Evolutionary conservation across 495 filamentous ascomycete genomes (phyloP).

Genomic region (Penicillium maclennaniae): DNA sequence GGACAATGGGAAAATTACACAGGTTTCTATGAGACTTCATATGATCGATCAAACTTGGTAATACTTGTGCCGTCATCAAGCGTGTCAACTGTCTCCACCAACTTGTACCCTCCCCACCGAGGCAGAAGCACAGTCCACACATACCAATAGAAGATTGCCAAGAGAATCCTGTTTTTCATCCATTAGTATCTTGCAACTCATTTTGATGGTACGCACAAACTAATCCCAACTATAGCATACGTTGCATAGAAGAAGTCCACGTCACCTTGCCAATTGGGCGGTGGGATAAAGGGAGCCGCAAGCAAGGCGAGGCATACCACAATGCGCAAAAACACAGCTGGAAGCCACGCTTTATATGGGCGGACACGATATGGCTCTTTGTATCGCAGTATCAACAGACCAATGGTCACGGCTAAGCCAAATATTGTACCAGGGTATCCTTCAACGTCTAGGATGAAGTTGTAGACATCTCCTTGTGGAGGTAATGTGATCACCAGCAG

Average conservation of each 20-base stretch:
- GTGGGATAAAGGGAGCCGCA: slow-evolving; percentile 41
- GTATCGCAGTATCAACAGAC: slow-evolving; percentile 59
- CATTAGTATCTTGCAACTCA: slow-evolving; percentile 2
- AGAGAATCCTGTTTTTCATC: slow-evolving; percentile 44
- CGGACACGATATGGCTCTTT: slow-evolving; percentile 57
- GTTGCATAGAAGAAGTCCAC: slow-evolving; percentile 65
- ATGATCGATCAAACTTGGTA: slow-evolving; percentile 47
- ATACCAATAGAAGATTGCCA: slow-evolving; percentile 67
- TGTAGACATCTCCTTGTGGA: slow-evolving; percentile 62
- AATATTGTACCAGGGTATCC: slow-evolving; percentile 65
- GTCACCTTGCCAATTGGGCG: slow-evolving; percentile 45
- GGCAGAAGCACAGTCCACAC: slow-evolving; percentile 65
- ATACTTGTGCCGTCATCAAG: slow-evolving; percentile 58
- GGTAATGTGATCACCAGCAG: slow-evolving; percentile 62
- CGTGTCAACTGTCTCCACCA: slow-evolving; percentile 56
- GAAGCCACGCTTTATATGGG: slow-evolving; percentile 66
- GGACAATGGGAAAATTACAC: no score
- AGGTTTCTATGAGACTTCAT: background rate
- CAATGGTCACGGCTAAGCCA: slow-evolving; percentile 54
- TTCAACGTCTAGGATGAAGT: slow-evolving; percentile 70
- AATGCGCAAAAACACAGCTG: slow-evolving; percentile 39
- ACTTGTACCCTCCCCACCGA: slow-evolving; percentile 51
- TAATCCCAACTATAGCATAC: slow-evolving; percentile 68
- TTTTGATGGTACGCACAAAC: slow-evolving; percentile 53
- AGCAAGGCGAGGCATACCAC: slow-evolving; percentile 31